A percentile compares a stretch with the other conserved stretches of the same genome.
Evolutionary conservation across 371 early-diverging fungal species (phyloP).

Genomic region (Rhizomucor miehei): DNA sequence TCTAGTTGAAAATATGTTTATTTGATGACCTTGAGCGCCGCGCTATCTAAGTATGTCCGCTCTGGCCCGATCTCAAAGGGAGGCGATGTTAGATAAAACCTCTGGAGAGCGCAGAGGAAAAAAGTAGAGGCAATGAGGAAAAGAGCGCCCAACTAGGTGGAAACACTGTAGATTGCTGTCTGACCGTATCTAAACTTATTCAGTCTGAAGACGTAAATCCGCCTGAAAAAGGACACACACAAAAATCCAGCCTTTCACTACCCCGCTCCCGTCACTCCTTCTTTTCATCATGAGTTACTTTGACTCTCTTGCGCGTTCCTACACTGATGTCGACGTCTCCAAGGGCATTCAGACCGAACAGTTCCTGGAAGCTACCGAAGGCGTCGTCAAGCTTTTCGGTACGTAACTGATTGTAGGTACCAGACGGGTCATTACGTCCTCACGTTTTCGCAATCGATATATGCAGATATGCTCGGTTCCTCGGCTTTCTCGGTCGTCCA

Average conservation of each 20-base stretch:
- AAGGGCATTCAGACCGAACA: conserved; percentile 76
- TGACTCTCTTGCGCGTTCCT: conserved; percentile 63
- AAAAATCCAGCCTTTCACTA: background rate
- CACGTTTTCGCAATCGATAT: background rate
- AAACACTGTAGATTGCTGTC: too few relatives aligned
- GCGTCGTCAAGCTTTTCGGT: conserved; percentile 84
- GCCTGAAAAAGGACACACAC: too few relatives aligned
- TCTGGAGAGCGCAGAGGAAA: too few relatives aligned
- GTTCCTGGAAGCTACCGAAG: conserved; percentile 89
- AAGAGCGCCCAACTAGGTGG: too few relatives aligned
- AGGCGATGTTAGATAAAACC: too few relatives aligned
- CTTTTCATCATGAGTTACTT: conserved; percentile 61
- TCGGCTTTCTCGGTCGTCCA: conserved; percentile 83
- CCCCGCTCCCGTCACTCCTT: background rate
- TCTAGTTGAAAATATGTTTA: too few relatives aligned
- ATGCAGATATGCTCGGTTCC: conserved; percentile 63
- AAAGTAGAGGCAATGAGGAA: too few relatives aligned
- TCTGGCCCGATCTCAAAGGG: too few relatives aligned
- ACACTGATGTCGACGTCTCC: conserved; percentile 63
- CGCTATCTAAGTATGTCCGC: too few relatives aligned
- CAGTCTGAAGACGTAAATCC: too few relatives aligned
- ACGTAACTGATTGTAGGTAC: conserved; percentile 15
- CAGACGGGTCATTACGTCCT: background rate
- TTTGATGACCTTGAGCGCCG: too few relatives aligned
- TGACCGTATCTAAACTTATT: too few relatives aligned